Evolutionary conservation across 2,329 filamentous ascomycete species (phyloP).

Genomic region (Talaromyces islandicus): DNA sequence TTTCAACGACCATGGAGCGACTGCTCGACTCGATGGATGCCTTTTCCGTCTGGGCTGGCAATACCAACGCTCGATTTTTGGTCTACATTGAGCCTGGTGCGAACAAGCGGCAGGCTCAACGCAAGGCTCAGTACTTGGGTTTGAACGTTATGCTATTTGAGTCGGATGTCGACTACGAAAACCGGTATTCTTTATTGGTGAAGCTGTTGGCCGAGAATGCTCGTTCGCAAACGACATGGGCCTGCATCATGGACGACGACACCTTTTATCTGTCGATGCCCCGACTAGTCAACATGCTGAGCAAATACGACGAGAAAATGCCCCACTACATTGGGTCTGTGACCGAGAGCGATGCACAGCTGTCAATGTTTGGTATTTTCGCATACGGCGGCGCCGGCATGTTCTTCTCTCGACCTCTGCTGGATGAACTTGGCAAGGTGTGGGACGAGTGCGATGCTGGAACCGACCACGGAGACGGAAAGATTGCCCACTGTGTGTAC

Average conservation of each 20-base stretch:
- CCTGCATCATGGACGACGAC: slow-evolving; percentile 56
- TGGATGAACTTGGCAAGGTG: slow-evolving; percentile 42
- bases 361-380: slow-evolving; percentile 52
- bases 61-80: slow-evolving; percentile 47
- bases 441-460: slow-evolving; percentile 46
- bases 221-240: slow-evolving; percentile 47
- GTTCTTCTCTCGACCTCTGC: slow-evolving; percentile 52
- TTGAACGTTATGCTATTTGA: slow-evolving; percentile 38
- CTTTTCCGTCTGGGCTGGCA: slow-evolving; percentile 53
- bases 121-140: slow-evolving; percentile 29
- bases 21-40: slow-evolving; percentile 46
- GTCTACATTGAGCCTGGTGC: slow-evolving; percentile 44
- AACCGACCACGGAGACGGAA: slow-evolving; percentile 48
- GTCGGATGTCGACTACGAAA: slow-evolving; percentile 31
- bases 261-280: slow-evolving; percentile 57
- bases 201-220: slow-evolving; percentile 43
- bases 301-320: slow-evolving; percentile 43
- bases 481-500: slow-evolving; percentile 54
- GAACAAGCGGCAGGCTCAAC: slow-evolving; percentile 21
- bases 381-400: slow-evolving; percentile 57
- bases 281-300: slow-evolving; percentile 44
- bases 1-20: slow-evolving; percentile 49
- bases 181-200: slow-evolving; percentile 55
- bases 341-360: slow-evolving; percentile 50
- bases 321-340: slow-evolving; percentile 53